Evolutionary conservation across 306 rosid genomes (phyloP).

Genomic region (Medicago arabica): DNA sequence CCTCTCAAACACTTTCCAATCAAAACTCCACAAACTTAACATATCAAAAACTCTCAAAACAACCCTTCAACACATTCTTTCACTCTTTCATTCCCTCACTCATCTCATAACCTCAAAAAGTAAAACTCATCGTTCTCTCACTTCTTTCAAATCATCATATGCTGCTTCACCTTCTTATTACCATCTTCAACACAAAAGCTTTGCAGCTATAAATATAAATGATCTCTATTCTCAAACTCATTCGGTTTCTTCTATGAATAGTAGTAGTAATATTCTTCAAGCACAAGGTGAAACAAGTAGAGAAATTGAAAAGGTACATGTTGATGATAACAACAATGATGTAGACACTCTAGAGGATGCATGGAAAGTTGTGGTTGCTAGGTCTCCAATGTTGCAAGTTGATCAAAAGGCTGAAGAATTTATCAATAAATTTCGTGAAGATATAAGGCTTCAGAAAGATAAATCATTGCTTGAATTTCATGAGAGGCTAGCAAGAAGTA

Average conservation of each 20-base stretch:
- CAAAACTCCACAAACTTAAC: constrained; percentile 56
- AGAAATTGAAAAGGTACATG: constrained; percentile 34
- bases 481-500: constrained; percentile 50
- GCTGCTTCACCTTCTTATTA: constrained; percentile 35
- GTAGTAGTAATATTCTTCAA: neutral
- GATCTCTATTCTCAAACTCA: constrained; percentile 53
- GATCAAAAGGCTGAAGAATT: constrained; percentile 56
- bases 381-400: constrained; percentile 51
- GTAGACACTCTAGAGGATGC: constrained; percentile 50
- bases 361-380: constrained; percentile 54
- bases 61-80: constrained; percentile 49
- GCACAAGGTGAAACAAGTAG: constrained; percentile 49
- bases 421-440: constrained; percentile 47
- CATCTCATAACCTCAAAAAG: constrained; percentile 48
- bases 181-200: constrained; percentile 38
- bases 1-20: constrained; percentile 44
- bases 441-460: constrained; percentile 58
- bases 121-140: constrained; percentile 45
- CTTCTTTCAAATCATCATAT: constrained; percentile 30
- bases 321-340: constrained; percentile 5
- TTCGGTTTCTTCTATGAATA: constrained; percentile 9
- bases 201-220: constrained; percentile 65
- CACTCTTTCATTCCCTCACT: constrained; percentile 42
- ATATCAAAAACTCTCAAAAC: constrained; percentile 48
- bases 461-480: constrained; percentile 53